Evolutionary conservation across 2,329 filamentous ascomycete species (phyloP).

Genomic region (Hysterium pulicare): DNA sequence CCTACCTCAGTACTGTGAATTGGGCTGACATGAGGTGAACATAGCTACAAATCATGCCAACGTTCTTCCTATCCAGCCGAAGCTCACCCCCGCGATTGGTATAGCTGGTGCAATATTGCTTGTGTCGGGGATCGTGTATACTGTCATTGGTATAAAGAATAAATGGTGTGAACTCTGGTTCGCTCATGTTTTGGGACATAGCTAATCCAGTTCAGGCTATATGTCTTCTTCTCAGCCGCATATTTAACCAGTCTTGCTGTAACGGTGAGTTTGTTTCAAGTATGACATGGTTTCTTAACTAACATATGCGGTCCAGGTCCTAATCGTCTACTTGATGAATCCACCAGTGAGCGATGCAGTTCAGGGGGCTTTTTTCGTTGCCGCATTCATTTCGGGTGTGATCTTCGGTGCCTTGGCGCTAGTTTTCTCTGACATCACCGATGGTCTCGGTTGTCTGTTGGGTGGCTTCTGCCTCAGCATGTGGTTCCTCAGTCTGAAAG

Average conservation of each 20-base stretch:
- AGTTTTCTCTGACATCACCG: slow-evolving; percentile 79
- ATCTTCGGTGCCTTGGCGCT: slow-evolving; percentile 71
- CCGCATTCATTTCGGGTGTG: slow-evolving; percentile 67
- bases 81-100: slow-evolving; percentile 75
- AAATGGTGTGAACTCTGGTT: slow-evolving; percentile 48
- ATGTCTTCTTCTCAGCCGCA: slow-evolving; percentile 68
- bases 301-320: slow-evolving; percentile 43
- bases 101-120: slow-evolving; percentile 77
- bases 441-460: slow-evolving; percentile 80
- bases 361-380: slow-evolving; percentile 84
- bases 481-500: slow-evolving; percentile 80
- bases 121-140: slow-evolving; percentile 65
- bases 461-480: slow-evolving; percentile 83
- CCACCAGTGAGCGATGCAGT: slow-evolving; percentile 70
- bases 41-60: slow-evolving; percentile 4
- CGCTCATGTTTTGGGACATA: neutral
- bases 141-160: slow-evolving; percentile 79
- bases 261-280: slow-evolving; percentile 44
- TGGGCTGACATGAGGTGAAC: neutral
- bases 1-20: neutral
- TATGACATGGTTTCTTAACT: neutral
- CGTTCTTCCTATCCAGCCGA: slow-evolving; percentile 66
- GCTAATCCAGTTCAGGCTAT: slow-evolving; percentile 30
- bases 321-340: slow-evolving; percentile 87
- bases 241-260: slow-evolving; percentile 71